Conservation (phyloP, 768 basidiomycete genomes). For the Boletus subparvulus region DNA sequence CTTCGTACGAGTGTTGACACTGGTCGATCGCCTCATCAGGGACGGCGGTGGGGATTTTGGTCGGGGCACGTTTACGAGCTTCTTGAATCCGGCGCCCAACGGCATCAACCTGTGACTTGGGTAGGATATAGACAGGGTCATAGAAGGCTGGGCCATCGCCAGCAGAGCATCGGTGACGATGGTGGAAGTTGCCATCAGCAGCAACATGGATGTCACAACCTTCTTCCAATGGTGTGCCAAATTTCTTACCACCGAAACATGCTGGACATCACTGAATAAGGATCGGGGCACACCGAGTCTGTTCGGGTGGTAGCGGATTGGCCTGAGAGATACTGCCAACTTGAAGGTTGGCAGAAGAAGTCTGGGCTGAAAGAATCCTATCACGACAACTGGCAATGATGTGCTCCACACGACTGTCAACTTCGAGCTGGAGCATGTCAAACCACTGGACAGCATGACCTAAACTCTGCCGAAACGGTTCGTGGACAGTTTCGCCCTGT, state of each 20-base stretch:
- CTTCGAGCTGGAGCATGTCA: slow-evolving; percentile 14
- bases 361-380: no score
- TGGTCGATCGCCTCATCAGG: slow-evolving; percentile 37
- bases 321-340: no score
- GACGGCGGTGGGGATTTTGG: slow-evolving; percentile 9
- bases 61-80: slow-evolving; percentile 16
- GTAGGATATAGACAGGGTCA: slow-evolving; percentile 32
- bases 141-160: background rate
- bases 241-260: no score
- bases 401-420: slow-evolving; percentile 6
- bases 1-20: slow-evolving; percentile 28
- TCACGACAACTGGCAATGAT: no score
- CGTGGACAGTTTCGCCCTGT: slow-evolving; percentile 25
- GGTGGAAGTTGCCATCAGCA: slow-evolving; percentile 5
- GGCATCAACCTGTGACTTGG: slow-evolving; percentile 33
- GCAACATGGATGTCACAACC: slow-evolving; percentile 2
- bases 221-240: background rate
- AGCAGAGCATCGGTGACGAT: background rate
- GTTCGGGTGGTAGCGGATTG: no score
- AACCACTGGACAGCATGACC: slow-evolving; percentile 31
- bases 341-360: no score
- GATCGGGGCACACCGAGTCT: no score
- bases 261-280: no score
- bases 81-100: slow-evolving; percentile 30
- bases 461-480: slow-evolving; percentile 34